phyloP scores from a whole-genome alignment of 192 early-diverging fungal species.

The Coemansia aciculifera region DNA sequence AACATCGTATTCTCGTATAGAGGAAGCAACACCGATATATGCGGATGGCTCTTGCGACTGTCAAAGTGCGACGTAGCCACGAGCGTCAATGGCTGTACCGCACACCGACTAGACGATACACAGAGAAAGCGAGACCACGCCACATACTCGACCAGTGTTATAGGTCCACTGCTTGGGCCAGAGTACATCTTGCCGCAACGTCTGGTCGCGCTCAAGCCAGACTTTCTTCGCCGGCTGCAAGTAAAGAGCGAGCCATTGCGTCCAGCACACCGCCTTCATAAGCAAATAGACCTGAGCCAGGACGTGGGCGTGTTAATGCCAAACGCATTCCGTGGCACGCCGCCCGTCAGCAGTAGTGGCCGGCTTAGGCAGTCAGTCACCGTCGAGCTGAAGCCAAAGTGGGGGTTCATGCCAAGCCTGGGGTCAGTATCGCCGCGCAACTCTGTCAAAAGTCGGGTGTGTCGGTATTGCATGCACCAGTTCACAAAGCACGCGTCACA shows the following conservation, averaged over 20 bases:
- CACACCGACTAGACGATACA: constrained; percentile 16
- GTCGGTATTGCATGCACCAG: constrained; percentile 80
- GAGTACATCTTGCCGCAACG: constrained; percentile 53
- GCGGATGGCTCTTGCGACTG: constrained; percentile 37
- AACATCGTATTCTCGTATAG: constrained; percentile 65
- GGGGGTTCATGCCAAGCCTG: constrained; percentile 66
- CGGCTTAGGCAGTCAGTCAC: constrained; percentile 23
- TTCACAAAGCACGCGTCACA: constrained; percentile 51
- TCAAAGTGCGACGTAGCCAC: constrained; percentile 15
- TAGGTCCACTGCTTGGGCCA: constrained; percentile 51
- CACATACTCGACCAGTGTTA: constrained; percentile 43
- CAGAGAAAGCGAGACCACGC: not conserved
- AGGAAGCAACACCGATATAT: constrained; percentile 39
- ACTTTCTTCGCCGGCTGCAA: constrained; percentile 50
- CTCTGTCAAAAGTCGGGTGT: constrained; percentile 59
- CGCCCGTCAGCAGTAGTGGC: not conserved
- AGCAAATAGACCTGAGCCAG: constrained; percentile 53
- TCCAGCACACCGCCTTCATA: constrained; percentile 48
- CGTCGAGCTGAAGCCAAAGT: constrained; percentile 72
- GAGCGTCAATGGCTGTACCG: constrained; percentile 17
- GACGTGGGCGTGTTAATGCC: constrained; percentile 45
- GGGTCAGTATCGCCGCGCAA: constrained; percentile 31
- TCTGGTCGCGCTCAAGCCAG: constrained; percentile 5
- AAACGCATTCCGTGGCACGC: constrained; percentile 46
- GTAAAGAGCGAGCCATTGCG: constrained; percentile 29